Conservation (phyloP, 768 basidiomycete species). For the Kwoniella heveanensis region DNA sequence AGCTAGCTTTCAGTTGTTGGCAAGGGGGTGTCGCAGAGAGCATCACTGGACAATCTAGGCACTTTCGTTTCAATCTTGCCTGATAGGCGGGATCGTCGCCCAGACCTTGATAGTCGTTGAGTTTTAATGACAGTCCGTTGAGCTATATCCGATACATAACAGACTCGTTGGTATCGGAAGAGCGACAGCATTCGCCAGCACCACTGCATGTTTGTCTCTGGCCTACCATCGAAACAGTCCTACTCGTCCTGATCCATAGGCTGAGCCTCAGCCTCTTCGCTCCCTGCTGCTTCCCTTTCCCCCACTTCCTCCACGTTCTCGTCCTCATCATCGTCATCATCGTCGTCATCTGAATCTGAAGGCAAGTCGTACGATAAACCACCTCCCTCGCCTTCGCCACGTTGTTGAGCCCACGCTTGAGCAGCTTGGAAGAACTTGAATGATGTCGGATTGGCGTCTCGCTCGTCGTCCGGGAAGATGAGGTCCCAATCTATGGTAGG, state of each 20-base stretch:
- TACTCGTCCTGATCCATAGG: constrained; percentile 30
- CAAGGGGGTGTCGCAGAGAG: no score
- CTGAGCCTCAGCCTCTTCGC: neutral
- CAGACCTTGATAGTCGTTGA: no score
- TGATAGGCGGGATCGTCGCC: no score
- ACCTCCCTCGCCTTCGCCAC: constrained; percentile 35
- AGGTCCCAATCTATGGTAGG: constrained; percentile 93
- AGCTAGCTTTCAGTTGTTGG: no score
- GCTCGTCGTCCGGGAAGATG: constrained; percentile 93
- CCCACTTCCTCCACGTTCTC: constrained; percentile 34
- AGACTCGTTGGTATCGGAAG: no score
- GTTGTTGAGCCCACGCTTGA: constrained; percentile 70
- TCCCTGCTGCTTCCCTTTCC: constrained; percentile 4
- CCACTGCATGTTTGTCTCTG: no score
- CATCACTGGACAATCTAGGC: no score
- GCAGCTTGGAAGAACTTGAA: constrained; percentile 97
- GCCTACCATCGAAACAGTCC: no score
- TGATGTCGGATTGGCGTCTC: constrained; percentile 84
- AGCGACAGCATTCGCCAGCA: no score
- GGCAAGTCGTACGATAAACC: constrained; percentile 50
- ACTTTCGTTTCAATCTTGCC: no score
- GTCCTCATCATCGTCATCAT: constrained; percentile 48
- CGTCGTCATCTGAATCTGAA: constrained; percentile 45
- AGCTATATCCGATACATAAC: no score
- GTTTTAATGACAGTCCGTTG: no score